phyloP scores from a whole-genome alignment of 441 rosid genomes.

The Populus hybrid region DNA sequence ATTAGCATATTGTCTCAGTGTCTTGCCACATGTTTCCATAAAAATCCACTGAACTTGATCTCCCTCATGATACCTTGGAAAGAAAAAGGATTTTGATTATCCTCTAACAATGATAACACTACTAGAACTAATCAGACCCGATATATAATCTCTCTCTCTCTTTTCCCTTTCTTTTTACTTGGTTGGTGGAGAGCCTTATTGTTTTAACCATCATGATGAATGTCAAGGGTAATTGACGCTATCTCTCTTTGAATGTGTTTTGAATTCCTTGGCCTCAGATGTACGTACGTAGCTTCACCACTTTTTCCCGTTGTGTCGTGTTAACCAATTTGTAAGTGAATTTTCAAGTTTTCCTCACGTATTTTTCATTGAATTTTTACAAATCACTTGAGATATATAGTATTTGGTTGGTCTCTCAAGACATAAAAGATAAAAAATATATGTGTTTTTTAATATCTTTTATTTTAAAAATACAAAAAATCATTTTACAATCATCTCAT shows the following conservation, averaged over 20 bases:
- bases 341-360: neutral
- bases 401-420: too few species aligned
- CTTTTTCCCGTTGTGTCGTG: neutral
- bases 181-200: constrained; percentile 12
- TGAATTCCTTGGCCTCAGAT: neutral
- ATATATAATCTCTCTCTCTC: neutral
- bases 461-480: too few species aligned
- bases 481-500: too few species aligned
- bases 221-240: neutral
- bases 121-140: neutral
- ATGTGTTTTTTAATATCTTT: too few species aligned
- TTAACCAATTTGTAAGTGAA: too few species aligned
- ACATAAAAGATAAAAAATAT: too few species aligned
- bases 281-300: neutral
- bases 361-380: too few species aligned
- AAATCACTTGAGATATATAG: too few species aligned
- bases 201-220: constrained; percentile 16
- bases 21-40: constrained; percentile 9
- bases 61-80: constrained; percentile 21
- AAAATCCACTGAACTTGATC: constrained; percentile 15
- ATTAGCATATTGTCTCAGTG: constrained; percentile 7
- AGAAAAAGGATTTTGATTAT: constrained; percentile 18
- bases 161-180: neutral
- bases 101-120: constrained; percentile 19
- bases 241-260: neutral